Evolutionary conservation across 768 basidiomycete species (phyloP).

Genomic region (Pleurotus djamor): DNA sequence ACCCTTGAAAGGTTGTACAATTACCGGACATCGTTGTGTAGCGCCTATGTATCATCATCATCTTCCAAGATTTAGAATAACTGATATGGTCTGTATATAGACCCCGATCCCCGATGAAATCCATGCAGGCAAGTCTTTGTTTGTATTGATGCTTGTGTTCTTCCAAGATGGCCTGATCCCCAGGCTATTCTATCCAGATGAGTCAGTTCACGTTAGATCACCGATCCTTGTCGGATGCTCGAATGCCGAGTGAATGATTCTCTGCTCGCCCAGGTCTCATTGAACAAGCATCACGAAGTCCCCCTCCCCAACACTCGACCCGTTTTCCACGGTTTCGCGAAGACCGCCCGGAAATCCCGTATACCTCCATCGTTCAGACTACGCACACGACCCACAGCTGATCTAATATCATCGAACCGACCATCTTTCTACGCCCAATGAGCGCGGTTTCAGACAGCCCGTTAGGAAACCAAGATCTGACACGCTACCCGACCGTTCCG

Average conservation of each 20-base stretch:
- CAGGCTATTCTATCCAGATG: too few species aligned
- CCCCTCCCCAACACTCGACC: too few species aligned
- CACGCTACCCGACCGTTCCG: not conserved
- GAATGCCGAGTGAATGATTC: too few species aligned
- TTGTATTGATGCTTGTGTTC: too few species aligned
- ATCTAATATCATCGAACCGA: not conserved
- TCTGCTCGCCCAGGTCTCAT: too few species aligned
- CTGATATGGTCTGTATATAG: not conserved
- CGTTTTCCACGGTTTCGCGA: too few species aligned
- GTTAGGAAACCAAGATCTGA: not conserved
- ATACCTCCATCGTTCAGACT: not conserved
- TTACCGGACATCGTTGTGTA: not conserved
- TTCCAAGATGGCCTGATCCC: too few species aligned
- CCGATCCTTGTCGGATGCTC: too few species aligned
- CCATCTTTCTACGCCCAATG: not conserved
- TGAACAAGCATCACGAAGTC: too few species aligned
- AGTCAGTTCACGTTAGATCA: too few species aligned
- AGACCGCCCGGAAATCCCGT: too few species aligned
- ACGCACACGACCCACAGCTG: not conserved
- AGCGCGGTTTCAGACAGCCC: not conserved
- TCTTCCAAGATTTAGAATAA: not conserved
- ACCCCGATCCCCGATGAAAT: not conserved
- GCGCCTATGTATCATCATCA: constrained; percentile 1
- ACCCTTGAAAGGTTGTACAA: not conserved
- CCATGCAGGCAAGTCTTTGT: not conserved